Evolutionary conservation across 495 filamentous ascomycete species (phyloP).

Genomic region (Penicillium argentinense): DNA sequence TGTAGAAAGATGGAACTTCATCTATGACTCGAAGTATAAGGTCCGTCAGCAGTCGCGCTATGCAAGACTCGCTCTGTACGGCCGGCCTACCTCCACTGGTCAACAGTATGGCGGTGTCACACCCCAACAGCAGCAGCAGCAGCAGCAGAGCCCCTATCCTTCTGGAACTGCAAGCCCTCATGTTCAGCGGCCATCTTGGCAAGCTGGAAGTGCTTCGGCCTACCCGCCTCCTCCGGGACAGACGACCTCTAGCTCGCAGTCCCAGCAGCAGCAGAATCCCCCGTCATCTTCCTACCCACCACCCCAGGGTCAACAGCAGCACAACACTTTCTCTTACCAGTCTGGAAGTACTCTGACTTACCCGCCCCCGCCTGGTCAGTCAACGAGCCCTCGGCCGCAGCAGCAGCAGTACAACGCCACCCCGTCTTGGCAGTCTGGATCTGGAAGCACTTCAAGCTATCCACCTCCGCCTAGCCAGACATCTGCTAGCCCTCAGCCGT

Average conservation of each 20-base stretch:
- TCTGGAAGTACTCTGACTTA: slow-evolving; percentile 4
- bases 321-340: slow-evolving; percentile 6
- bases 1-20: slow-evolving; percentile 89
- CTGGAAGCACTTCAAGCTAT: slow-evolving; percentile 6
- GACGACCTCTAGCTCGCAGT: slow-evolving; percentile 4
- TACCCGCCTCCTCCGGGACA: slow-evolving; percentile 8
- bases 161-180: not conserved
- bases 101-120: slow-evolving; percentile 11
- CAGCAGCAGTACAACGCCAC: slow-evolving; percentile 8
- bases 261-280: slow-evolving; percentile 8
- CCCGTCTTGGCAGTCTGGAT: slow-evolving; percentile 10
- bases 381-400: slow-evolving; percentile 1
- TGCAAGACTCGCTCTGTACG: slow-evolving; percentile 46
- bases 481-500: slow-evolving; percentile 9
- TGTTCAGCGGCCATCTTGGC: slow-evolving; percentile 12
- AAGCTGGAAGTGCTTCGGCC: slow-evolving; percentile 7
- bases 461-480: slow-evolving; percentile 10
- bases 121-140: slow-evolving; percentile 17
- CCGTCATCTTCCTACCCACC: not conserved
- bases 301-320: slow-evolving; percentile 7
- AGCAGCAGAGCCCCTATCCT: slow-evolving; percentile 2
- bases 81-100: slow-evolving; percentile 24
- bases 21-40: slow-evolving; percentile 80
- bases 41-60: slow-evolving; percentile 65
- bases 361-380: slow-evolving; percentile 8